phyloP scores from a whole-genome alignment of 495 filamentous ascomycete species.

The Aspergillus haitiensis region DNA sequence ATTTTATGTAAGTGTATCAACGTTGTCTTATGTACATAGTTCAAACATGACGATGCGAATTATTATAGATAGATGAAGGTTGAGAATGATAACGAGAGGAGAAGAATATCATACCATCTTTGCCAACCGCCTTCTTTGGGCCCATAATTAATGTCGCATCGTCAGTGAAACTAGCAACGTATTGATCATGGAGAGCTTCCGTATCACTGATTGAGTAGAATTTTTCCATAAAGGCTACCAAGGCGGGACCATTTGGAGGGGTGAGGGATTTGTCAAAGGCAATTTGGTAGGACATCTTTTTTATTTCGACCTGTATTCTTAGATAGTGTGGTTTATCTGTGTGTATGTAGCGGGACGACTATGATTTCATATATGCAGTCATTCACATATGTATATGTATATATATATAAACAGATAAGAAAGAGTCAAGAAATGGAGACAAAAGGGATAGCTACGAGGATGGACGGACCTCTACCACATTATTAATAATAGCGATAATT shows the following conservation, averaged over 20 bases:
- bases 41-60: neutral
- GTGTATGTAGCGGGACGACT: neutral
- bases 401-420: neutral
- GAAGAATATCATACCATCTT: constrained; percentile 40
- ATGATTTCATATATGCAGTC: neutral
- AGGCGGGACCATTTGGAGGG: constrained; percentile 33
- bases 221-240: constrained; percentile 52
- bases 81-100: neutral
- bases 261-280: constrained; percentile 32
- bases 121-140: constrained; percentile 49
- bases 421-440: too few species aligned
- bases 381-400: neutral
- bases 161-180: constrained; percentile 54
- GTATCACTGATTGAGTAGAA: constrained; percentile 62
- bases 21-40: neutral
- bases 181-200: constrained; percentile 55
- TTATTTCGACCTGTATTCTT: neutral
- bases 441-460: neutral
- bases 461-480: too few species aligned
- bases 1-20: too few species aligned
- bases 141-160: constrained; percentile 61
- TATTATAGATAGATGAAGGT: neutral
- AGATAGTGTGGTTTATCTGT: neutral
- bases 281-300: constrained; percentile 45
- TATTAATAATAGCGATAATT: constrained; percentile 1